Percentiles rank a stretch among this genome's conserved stretches.
These are phyloP conservation scores for Plasmodium gallinaceum DNA, from an alignment of 169 alveolate species.

Conservation along the genomic window DNA sequence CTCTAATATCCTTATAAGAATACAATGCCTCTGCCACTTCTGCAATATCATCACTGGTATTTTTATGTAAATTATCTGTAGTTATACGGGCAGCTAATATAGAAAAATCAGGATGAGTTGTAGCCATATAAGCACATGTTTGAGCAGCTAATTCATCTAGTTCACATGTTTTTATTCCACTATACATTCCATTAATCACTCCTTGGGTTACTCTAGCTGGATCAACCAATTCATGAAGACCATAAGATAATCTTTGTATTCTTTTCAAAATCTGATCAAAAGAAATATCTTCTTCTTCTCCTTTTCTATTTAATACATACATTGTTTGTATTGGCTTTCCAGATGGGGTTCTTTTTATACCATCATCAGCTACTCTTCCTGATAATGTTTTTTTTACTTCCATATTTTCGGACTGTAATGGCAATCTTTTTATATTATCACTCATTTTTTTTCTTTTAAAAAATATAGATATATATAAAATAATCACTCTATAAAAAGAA, in stretches of 20 bases:
- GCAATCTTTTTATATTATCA: constrained; percentile 20
- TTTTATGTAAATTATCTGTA: constrained; percentile 96
- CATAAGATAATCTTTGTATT: constrained; percentile 87
- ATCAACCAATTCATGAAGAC: constrained; percentile 90
- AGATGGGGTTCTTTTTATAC: constrained; percentile 71
- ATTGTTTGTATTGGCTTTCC: constrained; percentile 81
- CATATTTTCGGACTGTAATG: constrained; percentile 8
- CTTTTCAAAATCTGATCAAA: constrained; percentile 89
- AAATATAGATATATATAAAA: too few relatives aligned
- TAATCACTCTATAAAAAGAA: too few relatives aligned
- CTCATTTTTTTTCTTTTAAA: constrained; percentile 8
- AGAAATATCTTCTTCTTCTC: constrained; percentile 89
- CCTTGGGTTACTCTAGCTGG: constrained; percentile 92
- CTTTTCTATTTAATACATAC: constrained; percentile 90
- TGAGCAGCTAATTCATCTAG: constrained; percentile 98
- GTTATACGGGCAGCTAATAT: constrained; percentile 98
- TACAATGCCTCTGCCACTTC: constrained; percentile 88
- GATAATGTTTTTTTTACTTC: constrained; percentile 36
- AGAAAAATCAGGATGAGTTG: constrained; percentile 98
- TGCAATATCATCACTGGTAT: constrained; percentile 91
- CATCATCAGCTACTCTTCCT: constrained; percentile 52
- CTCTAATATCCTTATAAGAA: constrained; percentile 89
- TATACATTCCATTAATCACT: constrained; percentile 93
- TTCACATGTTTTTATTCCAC: constrained; percentile 94
- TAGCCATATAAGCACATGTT: constrained; percentile 99